Percentiles rank a stretch among this genome's conserved stretches.
phyloP scores from a whole-genome alignment of 2,329 filamentous ascomycete genomes.

The Cytospora schulzeri region DNA sequence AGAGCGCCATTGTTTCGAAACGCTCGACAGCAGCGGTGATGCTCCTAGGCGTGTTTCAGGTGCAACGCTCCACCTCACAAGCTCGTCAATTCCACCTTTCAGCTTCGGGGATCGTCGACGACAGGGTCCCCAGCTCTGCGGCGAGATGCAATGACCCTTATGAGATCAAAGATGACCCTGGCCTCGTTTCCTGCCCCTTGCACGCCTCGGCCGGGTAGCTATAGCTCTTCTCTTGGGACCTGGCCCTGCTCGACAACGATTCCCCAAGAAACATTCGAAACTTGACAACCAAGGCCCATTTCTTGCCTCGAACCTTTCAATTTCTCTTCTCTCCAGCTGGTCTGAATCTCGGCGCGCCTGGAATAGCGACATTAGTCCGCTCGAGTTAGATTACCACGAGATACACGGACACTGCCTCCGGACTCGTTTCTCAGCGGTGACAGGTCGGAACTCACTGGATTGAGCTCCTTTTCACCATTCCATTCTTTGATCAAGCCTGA shows the following conservation, averaged over 20 bases:
- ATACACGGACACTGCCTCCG: constrained; percentile 16
- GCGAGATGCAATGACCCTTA: constrained; percentile 23
- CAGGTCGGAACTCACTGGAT: constrained; percentile 22
- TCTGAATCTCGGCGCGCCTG: constrained; percentile 17
- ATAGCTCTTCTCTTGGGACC: constrained; percentile 19
- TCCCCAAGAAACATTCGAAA: constrained; percentile 15
- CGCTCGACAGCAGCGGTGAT: constrained; percentile 29
- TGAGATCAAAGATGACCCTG: constrained; percentile 27
- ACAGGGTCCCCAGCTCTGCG: constrained; percentile 12
- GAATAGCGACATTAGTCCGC: constrained; percentile 15
- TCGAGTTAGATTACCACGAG: constrained; percentile 16
- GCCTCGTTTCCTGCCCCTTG: constrained; percentile 23
- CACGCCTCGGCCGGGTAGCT: constrained; percentile 18
- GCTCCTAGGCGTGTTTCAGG: constrained; percentile 35
- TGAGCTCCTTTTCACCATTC: constrained; percentile 20
- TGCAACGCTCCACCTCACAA: constrained; percentile 29
- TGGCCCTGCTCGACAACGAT: constrained; percentile 19
- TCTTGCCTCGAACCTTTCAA: constrained; percentile 20
- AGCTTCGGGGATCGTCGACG: constrained; percentile 20
- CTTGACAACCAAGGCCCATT: constrained; percentile 21
- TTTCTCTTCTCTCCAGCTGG: constrained; percentile 29
- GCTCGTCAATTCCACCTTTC: constrained; percentile 26
- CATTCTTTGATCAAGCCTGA: constrained; percentile 14
- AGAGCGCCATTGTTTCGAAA: constrained; percentile 30
- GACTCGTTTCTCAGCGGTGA: constrained; percentile 15